Conservation (phyloP, 495 filamentous ascomycete genomes). For the Podospora tetraspora region DNA sequence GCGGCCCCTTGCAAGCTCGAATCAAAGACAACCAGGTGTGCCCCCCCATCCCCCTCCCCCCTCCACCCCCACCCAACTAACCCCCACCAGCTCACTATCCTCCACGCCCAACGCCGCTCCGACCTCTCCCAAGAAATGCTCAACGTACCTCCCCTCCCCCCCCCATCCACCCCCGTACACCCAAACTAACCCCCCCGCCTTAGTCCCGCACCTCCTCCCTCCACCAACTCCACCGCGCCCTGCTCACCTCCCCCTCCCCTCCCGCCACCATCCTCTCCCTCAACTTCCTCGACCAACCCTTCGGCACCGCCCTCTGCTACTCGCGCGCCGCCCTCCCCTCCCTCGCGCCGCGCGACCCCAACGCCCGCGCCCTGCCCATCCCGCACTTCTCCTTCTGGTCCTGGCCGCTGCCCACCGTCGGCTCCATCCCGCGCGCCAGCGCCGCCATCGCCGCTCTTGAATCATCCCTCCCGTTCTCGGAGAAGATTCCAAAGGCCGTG, state of each 20-base stretch:
- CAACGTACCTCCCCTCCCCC: constrained; percentile 21
- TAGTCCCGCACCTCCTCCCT: constrained; percentile 39
- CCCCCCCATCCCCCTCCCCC: neutral
- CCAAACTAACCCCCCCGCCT: neutral
- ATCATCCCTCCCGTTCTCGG: neutral
- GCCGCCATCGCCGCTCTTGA: constrained; percentile 43
- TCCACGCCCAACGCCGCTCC: constrained; percentile 36
- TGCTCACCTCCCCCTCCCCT: constrained; percentile 44
- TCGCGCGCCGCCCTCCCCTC: constrained; percentile 36
- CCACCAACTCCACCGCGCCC: constrained; percentile 46
- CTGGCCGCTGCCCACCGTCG: constrained; percentile 59
- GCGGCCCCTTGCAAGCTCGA: constrained; percentile 38
- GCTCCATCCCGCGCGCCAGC: constrained; percentile 50
- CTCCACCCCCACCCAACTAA: neutral
- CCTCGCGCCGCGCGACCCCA: constrained; percentile 41
- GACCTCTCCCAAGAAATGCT: constrained; percentile 40
- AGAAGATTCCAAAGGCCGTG: constrained; percentile 60
- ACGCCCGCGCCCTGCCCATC: constrained; percentile 57
- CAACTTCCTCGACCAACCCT: constrained; percentile 41
- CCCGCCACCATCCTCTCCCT: constrained; percentile 60
- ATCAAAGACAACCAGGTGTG: constrained; percentile 41
- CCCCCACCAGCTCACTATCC: constrained; percentile 34
- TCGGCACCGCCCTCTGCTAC: constrained; percentile 35
- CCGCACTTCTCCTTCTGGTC: constrained; percentile 78
- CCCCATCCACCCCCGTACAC: neutral